These are phyloP conservation scores for Scedosporium boydii DNA, from an alignment of 2,329 filamentous ascomycete genomes.

Conservation along the genomic window DNA sequence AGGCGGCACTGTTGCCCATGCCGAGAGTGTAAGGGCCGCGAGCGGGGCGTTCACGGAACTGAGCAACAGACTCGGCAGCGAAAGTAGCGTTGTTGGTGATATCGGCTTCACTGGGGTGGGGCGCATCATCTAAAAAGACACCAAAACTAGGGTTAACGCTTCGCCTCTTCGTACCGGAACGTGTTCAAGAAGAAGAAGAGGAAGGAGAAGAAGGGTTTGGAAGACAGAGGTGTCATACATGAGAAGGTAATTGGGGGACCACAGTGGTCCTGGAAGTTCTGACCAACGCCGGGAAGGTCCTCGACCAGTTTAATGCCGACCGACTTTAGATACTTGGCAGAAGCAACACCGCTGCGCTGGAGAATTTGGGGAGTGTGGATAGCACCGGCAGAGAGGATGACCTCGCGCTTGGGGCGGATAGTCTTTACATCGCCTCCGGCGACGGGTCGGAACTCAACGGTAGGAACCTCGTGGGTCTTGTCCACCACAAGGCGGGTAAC, in stretches of 20 bases:
- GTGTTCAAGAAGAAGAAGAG: background rate
- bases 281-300: conserved; percentile 48
- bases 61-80: conserved; percentile 19
- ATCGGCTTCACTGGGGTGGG: conserved; percentile 12
- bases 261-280: conserved; percentile 47
- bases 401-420: conserved; percentile 17
- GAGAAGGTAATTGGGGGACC: conserved; percentile 15
- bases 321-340: conserved; percentile 24
- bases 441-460: conserved; percentile 14
- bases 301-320: conserved; percentile 30
- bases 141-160: conserved; percentile 9
- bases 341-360: conserved; percentile 38
- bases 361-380: conserved; percentile 42
- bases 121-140: conserved; percentile 11
- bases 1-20: conserved; percentile 20
- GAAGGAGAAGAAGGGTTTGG: background rate
- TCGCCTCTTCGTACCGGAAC: conserved; percentile 10
- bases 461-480: conserved; percentile 5
- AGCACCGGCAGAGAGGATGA: conserved; percentile 38
- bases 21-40: conserved; percentile 26
- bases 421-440: conserved; percentile 11
- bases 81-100: conserved; percentile 20
- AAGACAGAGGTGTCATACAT: conserved; percentile 6
- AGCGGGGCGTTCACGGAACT: conserved; percentile 21
- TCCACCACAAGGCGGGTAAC: conserved; percentile 15